Evolutionary conservation across 108 stramenopile species (phyloP), one percentile per base, ranked within the genome.

Genomic region (Nitzschia sp.): DNA sequence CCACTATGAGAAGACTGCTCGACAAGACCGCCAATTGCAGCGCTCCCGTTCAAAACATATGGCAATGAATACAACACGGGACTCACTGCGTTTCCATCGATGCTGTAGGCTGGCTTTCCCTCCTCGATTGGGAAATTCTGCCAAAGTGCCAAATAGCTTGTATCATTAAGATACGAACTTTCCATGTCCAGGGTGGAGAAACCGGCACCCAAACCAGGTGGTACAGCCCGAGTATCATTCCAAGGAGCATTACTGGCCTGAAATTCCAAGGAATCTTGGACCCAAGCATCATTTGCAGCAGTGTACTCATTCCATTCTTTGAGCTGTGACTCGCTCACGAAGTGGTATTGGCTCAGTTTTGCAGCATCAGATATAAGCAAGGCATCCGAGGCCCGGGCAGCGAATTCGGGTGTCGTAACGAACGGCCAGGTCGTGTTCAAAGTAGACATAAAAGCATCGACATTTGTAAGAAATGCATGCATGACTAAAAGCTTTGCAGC

Each of bases 121-220:
- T 9, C 17, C 13, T 19, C 56, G n/a, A 58, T 58, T 4, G 56
- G 56, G 56, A 32, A 33, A 28, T 58, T 58, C 30, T 58, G 56
- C 56, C 56, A 58, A 4, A 58, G 28, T 15, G 56, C 27, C 30
- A 58, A 13, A n/a, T 58, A 58, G n/a, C n/a, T n/a, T n/a, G n/a
- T n/a, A n/a, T n/a, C n/a, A n/a, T n/a, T n/a, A n/a, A n/a, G n/a
- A 9, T 19, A 51, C 4, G 8, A 8, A 21, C 49, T 51, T 51
- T 51, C 49, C 21, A 19, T 42, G 38, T 42, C 38, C 9, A 13
- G 9, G 9, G 6, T 13, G 6, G 38, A 42, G 6, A 13, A 42
- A 13, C 13, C 38, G 38, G 38, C 6, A 13, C 9, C 6, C 9
- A 42, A 9, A 13, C 13, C 6, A 6, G 38, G 9, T 42, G 49